Base-by-base conservation (phyloP, 345 rosid species). In the Hypericum perforatum region DNA sequence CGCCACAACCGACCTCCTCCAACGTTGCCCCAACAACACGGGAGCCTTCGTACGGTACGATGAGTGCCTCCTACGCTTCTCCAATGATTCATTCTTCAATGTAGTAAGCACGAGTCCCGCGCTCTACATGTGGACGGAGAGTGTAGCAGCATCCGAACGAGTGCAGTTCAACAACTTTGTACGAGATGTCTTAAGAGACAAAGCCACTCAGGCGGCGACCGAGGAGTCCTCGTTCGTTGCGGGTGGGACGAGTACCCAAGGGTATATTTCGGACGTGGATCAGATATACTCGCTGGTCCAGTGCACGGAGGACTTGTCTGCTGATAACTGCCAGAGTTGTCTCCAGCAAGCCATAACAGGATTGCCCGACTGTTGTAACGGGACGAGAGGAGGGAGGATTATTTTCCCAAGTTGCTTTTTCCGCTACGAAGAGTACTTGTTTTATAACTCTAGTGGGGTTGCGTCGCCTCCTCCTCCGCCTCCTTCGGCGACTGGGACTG, bases 21-120 rank as follows among this genome's bases (percentile, higher is more conserved):
- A 45, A 38, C 37, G 0, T 16, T 77, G 82, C 37, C 70, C 70
- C 7, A 54, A 37, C 10, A 16, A 41, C 12, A 66, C 38, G 48
- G 49, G 1, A 0, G 82, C 76, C 9, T n/a, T 61, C 42, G 37
- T 65, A 15, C 70, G 78, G 80, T 69, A 63, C 4, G 76, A 58
- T 1, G 29, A 62, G 45, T 80, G 85, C 50, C 15, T 61, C 11
- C 46, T 80, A 8, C 69, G 61, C 1, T 74, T 72, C 47, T 63
- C 78, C 0, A 50, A 65, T 45, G 6, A 15, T 10, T 37, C 52
- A 16, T 45, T 72, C 54, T 41, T 51, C 41, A 41, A 63, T 5
- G 9, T 0, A 3, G 2, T 52, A 46, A 65, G 47, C 0, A 9
- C 11, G 0, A 0, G 0, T 0, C 69, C 61, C 3, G 0, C 0